These are phyloP conservation scores for Apiospora aurea DNA, from an alignment of 2,329 filamentous ascomycete genomes.

Conservation along the genomic window DNA sequence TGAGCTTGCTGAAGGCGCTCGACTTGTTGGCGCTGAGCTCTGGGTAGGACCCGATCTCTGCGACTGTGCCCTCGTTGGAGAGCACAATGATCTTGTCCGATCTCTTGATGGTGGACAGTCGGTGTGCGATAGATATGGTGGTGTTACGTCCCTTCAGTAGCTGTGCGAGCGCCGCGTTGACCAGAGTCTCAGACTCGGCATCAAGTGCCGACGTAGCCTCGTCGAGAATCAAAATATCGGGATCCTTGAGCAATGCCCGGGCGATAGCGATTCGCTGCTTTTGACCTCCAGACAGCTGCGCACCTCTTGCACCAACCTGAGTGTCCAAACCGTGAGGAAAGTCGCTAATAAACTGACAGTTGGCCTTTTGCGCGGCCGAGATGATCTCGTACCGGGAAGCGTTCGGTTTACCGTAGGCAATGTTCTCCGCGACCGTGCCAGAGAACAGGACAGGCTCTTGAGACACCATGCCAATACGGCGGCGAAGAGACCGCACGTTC, in stretches of 20 bases:
- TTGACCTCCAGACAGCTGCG: conserved; percentile 93
- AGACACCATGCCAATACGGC: conserved; percentile 92
- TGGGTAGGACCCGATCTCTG: conserved; percentile 85
- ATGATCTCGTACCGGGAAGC: conserved; percentile 84
- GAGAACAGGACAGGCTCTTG: conserved; percentile 95
- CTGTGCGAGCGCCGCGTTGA: conserved; percentile 85
- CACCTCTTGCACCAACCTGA: conserved; percentile 87
- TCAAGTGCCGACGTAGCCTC: conserved; percentile 96
- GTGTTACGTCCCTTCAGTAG: conserved; percentile 89
- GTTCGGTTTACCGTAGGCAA: conserved; percentile 85
- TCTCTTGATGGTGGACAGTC: conserved; percentile 94
- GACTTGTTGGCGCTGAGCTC: conserved; percentile 75
- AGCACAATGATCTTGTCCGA: conserved; percentile 95
- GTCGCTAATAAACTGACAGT: conserved; percentile 96
- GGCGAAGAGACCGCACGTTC: conserved; percentile 91
- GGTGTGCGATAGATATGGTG: conserved; percentile 96
- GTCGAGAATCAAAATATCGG: conserved; percentile 95
- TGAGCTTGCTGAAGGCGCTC: conserved; percentile 91
- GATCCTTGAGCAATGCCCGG: conserved; percentile 90
- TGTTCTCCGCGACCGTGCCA: conserved; percentile 85
- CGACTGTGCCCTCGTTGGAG: conserved; percentile 83
- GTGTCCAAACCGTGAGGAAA: conserved; percentile 97
- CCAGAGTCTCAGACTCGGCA: conserved; percentile 94
- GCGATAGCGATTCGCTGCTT: conserved; percentile 99
- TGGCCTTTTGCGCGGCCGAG: conserved; percentile 86